Percentiles rank a stretch among this genome's conserved stretches.
Conservation (phyloP, 805 yeast genomes). For the Candida hungchunana region DNA sequence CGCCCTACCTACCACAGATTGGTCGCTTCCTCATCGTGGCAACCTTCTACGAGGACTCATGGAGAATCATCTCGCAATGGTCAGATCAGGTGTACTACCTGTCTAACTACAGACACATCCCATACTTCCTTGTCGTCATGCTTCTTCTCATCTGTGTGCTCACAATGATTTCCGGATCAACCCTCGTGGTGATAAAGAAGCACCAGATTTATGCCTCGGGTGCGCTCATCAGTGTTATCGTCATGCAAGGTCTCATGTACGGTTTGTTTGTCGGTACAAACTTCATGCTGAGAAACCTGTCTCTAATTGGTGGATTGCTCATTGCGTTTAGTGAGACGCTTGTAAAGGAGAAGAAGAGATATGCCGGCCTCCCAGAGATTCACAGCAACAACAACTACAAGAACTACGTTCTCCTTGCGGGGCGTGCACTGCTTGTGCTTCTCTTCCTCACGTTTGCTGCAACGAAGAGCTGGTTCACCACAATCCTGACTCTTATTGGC, state of each 20-base stretch:
- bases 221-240: conserved; percentile 63
- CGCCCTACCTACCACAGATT: conserved; percentile 78
- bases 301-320: conserved; percentile 88
- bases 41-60: conserved; percentile 86
- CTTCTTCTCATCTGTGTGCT: conserved; percentile 61
- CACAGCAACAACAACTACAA: conserved; percentile 62
- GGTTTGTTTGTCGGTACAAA: conserved; percentile 79
- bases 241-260: conserved; percentile 81
- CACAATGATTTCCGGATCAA: conserved; percentile 70
- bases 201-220: conserved; percentile 67
- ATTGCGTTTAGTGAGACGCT: conserved; percentile 84
- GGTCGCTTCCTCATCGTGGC: conserved; percentile 91
- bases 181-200: conserved; percentile 64
- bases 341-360: conserved; percentile 64
- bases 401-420: conserved; percentile 80
- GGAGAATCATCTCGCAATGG: conserved; percentile 86
- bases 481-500: conserved; percentile 65
- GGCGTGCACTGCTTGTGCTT: conserved; percentile 79
- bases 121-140: conserved; percentile 70
- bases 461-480: conserved; percentile 65
- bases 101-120: conserved; percentile 72
- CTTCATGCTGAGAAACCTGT: conserved; percentile 81
- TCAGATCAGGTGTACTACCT: conserved; percentile 82
- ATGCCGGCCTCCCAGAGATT: conserved; percentile 45
- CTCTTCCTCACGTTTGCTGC: conserved; percentile 83